Evolutionary conservation across 371 early-diverging fungal genomes (phyloP), one percentile per base, ranked within the genome.

Genomic region (Mortierella sp.): DNA sequence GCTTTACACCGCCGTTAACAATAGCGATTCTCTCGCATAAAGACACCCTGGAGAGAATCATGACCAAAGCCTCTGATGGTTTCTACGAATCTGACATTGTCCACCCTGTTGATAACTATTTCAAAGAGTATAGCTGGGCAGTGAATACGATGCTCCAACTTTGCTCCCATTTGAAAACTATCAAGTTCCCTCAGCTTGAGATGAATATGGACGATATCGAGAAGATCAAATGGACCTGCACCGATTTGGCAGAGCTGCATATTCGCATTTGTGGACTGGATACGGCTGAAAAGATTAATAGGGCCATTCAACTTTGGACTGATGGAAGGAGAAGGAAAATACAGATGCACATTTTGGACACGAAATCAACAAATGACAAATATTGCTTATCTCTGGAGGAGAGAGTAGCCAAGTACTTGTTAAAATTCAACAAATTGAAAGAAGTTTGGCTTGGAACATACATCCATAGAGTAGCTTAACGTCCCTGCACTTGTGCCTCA

Each of bases 181-280:
- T 61, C 15, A 22, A 2, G 0, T 10, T 62, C 8, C 57, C 61
- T 7, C 26, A 31, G 6, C 56, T 62, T 12, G 49, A 55, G 59
- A 58, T 64, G 70, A 57, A 64, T 28, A 63, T 70, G 17, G 57
- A 47, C 37, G 56, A 63, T 13, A 13, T 63, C 7, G 64, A 47
- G 28, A 13, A 17, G 0, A 22, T 13, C 2, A 2, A 6, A 1
- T 64, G 64, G 70, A 17, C 9, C 8, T 70, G 70, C 35, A 40
- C 15, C 15, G 22, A 32, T 6, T n/a, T 70, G n/a, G 17, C 10
- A 29, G 15, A 7, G 1, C 42, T 70, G 0, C 29, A 29, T 17
- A 57, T 57, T 15, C 40, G 58, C 42, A 63, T 64, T 32, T 19
- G 34, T 22, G 70, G 70, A 17, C 26, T 70, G 2, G 58, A 70